phyloP scores from a whole-genome alignment of 768 basidiomycete species.

The Suillus subalutaceus region DNA sequence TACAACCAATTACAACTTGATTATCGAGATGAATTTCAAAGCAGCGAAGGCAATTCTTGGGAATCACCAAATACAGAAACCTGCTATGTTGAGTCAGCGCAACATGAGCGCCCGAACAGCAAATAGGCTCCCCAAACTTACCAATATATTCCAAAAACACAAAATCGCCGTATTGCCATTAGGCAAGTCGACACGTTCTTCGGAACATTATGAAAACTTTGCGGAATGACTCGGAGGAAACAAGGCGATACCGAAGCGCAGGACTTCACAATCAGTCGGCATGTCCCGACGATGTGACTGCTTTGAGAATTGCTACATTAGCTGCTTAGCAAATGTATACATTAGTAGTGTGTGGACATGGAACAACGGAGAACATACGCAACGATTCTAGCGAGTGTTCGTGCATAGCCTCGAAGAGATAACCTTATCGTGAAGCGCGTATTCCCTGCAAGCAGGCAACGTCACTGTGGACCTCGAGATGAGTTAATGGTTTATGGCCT shows the following conservation, averaged over 20 bases:
- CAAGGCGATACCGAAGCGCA: slow-evolving; percentile 17
- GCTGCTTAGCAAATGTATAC: neutral
- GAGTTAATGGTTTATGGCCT: neutral
- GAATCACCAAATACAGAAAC: slow-evolving; percentile 6
- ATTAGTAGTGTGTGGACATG: slow-evolving; percentile 8
- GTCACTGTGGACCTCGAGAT: slow-evolving; percentile 12
- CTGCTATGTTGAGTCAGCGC: slow-evolving; percentile 19
- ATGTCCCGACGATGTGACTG: slow-evolving; percentile 7
- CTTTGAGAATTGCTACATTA: neutral
- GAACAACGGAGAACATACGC: slow-evolving; percentile 10
- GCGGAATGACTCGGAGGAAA: slow-evolving; percentile 18
- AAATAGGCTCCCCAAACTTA: slow-evolving; percentile 30
- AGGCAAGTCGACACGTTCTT: slow-evolving; percentile 8
- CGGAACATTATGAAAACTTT: slow-evolving; percentile 11
- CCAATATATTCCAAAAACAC: slow-evolving; percentile 15
- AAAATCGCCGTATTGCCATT: slow-evolving; percentile 10
- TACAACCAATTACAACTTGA: neutral
- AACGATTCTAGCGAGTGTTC: slow-evolving; percentile 4
- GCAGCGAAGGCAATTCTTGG: slow-evolving; percentile 1
- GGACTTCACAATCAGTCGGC: slow-evolving; percentile 16
- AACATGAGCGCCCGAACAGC: slow-evolving; percentile 21
- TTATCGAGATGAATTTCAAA: slow-evolving; percentile 8
- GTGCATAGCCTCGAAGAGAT: slow-evolving; percentile 23
- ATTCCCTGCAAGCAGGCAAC: slow-evolving; percentile 25
- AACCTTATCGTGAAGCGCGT: slow-evolving; percentile 28